Evolutionary conservation across 2,329 filamentous ascomycete species (phyloP).

Genomic region (Thielaviopsis musarum): DNA sequence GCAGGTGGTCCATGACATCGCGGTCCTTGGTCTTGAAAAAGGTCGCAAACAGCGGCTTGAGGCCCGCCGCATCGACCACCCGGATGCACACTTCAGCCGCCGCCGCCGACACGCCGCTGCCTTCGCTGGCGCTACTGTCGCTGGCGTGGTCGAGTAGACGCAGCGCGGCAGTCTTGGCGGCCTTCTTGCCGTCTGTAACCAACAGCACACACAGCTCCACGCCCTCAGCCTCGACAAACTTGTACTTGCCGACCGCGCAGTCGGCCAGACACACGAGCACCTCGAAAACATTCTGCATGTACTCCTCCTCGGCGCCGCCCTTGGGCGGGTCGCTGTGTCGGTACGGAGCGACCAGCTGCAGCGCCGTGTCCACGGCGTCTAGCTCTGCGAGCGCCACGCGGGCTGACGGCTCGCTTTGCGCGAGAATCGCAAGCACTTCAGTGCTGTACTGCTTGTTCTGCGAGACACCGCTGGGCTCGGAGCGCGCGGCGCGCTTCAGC

Average conservation of each 20-base stretch:
- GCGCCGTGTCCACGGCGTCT: conserved; percentile 60
- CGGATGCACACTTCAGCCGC: conserved; percentile 51
- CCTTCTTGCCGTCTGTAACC: conserved; percentile 69
- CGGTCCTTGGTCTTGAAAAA: conserved; percentile 72
- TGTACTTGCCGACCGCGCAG: conserved; percentile 54
- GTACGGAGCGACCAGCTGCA: conserved; percentile 74
- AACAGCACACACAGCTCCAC: conserved; percentile 85
- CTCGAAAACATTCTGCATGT: conserved; percentile 86
- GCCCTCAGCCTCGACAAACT: conserved; percentile 80
- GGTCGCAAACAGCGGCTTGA: conserved; percentile 71
- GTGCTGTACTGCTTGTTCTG: conserved; percentile 96
- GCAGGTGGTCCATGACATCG: conserved; percentile 57
- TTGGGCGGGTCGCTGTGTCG: conserved; percentile 72
- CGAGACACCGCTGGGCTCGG: conserved; percentile 31
- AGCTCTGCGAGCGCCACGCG: conserved; percentile 43
- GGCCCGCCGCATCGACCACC: conserved; percentile 65
- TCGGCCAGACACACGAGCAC: conserved; percentile 66
- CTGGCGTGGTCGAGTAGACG: conserved; percentile 73
- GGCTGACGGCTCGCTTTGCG: conserved; percentile 57
- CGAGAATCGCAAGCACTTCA: conserved; percentile 76
- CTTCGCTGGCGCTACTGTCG: conserved; percentile 20
- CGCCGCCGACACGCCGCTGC: conserved; percentile 22
- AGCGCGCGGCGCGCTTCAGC: conserved; percentile 49
- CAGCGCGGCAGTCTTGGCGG: conserved; percentile 56
- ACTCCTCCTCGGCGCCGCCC: conserved; percentile 83